Base-by-base conservation (phyloP, 2,329 filamentous ascomycete species). In the Westerdykella aurantiaca region DNA sequence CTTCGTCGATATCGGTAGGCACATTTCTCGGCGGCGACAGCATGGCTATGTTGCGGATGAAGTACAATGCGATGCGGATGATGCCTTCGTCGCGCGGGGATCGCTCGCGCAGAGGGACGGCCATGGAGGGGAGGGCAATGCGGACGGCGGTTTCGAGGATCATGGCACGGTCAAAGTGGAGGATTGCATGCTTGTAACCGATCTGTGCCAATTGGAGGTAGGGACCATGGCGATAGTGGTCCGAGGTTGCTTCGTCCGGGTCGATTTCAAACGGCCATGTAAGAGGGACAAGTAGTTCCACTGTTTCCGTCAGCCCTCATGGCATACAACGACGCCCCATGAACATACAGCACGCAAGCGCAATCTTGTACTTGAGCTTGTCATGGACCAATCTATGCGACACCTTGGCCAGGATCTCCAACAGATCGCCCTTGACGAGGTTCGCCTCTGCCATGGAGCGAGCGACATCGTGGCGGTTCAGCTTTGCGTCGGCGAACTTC, bases 211-310 rank as follows among this genome's bases (percentile, higher is more conserved):
- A 79, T 65, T 93, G 85, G 16, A 98, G 77, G 43, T 93, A 93
- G 1, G 93, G 89, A 34, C 90, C 80, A 69, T 98, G 93, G 45
- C 88, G 81, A 64, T 95, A 86, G 65, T 97, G 88, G 63, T 98
- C 97, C 56, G 89, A 74, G 4, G 89, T 97, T 79, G 93, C 91
- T 59, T 85, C 80, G 46, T 85, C 82, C 49, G 80, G 76, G 47
- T 90, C 82, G 54, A 82, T 80, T 49, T 95, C 88, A 59, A 95
- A 77, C 0, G 93, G 91, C 91, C 91, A 97, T 14, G 93, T 98
- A 59, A 98, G 71, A 4, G 90, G 89, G 1, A 95, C 88, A 61
- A 98, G 78, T 38, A 98, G 73, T 69, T 98, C 91, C 68, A 95
- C 73, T 79, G 46, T 35, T 41, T 1, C 2, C 16, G 57, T 65